Evolutionary conservation across 805 yeast species (phyloP).

Genomic region (Lipomyces yamanashiensis): DNA sequence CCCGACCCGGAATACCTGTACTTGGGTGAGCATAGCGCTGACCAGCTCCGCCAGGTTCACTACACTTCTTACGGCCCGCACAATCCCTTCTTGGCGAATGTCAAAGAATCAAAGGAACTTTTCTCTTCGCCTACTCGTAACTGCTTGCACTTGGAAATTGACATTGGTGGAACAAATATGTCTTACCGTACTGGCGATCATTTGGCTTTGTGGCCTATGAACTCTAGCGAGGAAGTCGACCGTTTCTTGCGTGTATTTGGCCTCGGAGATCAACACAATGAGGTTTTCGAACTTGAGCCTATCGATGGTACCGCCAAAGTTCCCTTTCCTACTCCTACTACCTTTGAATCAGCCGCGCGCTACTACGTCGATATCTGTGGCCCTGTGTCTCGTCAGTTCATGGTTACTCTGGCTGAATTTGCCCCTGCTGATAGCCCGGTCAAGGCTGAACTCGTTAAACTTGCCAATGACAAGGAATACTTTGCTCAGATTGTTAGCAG

Average conservation of each 20-base stretch:
- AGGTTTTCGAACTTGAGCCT: conserved; percentile 65
- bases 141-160: conserved; percentile 90
- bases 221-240: conserved; percentile 71
- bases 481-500: conserved; percentile 69
- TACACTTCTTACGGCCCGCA: conserved; percentile 70
- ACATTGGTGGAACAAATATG: conserved; percentile 69
- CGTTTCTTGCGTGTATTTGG: conserved; percentile 67
- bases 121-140: conserved; percentile 66
- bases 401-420: conserved; percentile 72
- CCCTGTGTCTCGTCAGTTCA: conserved; percentile 84
- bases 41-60: conserved; percentile 52
- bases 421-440: conserved; percentile 66
- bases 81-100: conserved; percentile 79
- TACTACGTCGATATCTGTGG: conserved; percentile 90
- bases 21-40: conserved; percentile 78
- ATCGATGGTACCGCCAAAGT: conserved; percentile 57
- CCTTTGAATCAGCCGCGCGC: conserved; percentile 83
- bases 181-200: conserved; percentile 95
- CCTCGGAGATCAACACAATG: conserved; percentile 56
- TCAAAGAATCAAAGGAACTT: conserved; percentile 65
- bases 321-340: conserved; percentile 62
- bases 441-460: conserved; percentile 53
- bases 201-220: conserved; percentile 90
- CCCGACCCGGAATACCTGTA: conserved; percentile 51
- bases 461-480: conserved; percentile 68